These are phyloP conservation scores for Podospora australis DNA, from an alignment of 495 filamentous ascomycete genomes.

Conservation along the genomic window DNA sequence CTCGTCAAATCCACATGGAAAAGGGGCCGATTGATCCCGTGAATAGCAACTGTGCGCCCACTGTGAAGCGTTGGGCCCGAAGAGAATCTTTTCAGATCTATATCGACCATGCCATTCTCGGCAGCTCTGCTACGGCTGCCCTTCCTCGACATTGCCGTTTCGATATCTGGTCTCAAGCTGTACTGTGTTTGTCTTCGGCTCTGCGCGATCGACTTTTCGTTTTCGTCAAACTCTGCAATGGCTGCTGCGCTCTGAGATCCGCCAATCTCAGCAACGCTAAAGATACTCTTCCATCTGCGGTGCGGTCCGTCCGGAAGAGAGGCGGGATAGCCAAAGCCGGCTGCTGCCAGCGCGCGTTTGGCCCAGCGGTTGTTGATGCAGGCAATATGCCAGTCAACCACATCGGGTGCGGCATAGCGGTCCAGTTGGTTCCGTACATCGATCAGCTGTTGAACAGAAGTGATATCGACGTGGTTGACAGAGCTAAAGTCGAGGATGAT, in stretches of 20 bases:
- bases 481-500: conserved; percentile 93
- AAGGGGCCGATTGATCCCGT: conserved; percentile 79
- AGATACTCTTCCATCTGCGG: conserved; percentile 89
- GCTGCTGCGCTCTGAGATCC: conserved; percentile 62
- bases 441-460: conserved; percentile 89
- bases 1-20: conserved; percentile 95
- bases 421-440: conserved; percentile 98
- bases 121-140: neutral
- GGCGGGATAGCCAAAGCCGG: conserved; percentile 86
- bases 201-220: conserved; percentile 47
- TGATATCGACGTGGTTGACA: conserved; percentile 94
- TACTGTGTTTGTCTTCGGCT: neutral
- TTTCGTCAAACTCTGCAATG: conserved; percentile 45
- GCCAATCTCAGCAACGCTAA: conserved; percentile 85
- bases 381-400: conserved; percentile 94
- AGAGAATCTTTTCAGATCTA: neutral
- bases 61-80: conserved; percentile 1
- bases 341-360: conserved; percentile 85
- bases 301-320: conserved; percentile 43
- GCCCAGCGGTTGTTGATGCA: conserved; percentile 97
- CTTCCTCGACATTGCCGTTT: conserved; percentile 1
- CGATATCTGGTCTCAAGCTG: conserved; percentile 5
- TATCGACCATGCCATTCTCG: neutral
- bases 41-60: conserved; percentile 54
- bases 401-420: conserved; percentile 71